Evolutionary conservation across 495 filamentous ascomycete genomes (phyloP).

Genomic region (Durotheca rogersii): DNA sequence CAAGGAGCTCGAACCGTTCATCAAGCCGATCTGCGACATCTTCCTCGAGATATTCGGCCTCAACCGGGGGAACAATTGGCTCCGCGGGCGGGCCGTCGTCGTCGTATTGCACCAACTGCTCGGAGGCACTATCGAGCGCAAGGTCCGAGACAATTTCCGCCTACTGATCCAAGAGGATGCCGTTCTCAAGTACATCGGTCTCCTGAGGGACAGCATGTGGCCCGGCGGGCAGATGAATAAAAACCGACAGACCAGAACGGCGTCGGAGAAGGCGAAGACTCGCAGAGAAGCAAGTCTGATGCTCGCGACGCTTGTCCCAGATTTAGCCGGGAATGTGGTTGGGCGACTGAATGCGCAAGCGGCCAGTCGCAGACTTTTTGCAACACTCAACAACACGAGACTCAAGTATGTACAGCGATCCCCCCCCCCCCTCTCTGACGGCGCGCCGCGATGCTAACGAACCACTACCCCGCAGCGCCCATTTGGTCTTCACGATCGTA

Average conservation of each 20-base stretch:
- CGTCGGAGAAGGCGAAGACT: constrained; percentile 67
- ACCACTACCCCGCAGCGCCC: constrained; percentile 60
- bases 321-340: constrained; percentile 79
- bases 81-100: constrained; percentile 92
- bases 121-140: constrained; percentile 96
- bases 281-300: constrained; percentile 74
- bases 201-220: constrained; percentile 77
- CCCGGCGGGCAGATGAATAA: constrained; percentile 62
- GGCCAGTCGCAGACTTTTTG: constrained; percentile 76
- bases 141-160: constrained; percentile 78
- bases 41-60: constrained; percentile 96
- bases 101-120: constrained; percentile 78
- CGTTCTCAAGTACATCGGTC: constrained; percentile 68
- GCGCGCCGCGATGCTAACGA: constrained; percentile 9
- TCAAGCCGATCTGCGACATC: constrained; percentile 96
- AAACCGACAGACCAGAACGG: constrained; percentile 57
- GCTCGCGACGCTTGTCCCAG: constrained; percentile 79
- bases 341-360: constrained; percentile 81
- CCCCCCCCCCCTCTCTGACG: constrained; percentile 1
- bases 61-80: constrained; percentile 89
- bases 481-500: constrained; percentile 73
- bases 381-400: constrained; percentile 75
- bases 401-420: constrained; percentile 57
- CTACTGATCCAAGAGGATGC: constrained; percentile 72
- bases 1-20: constrained; percentile 86